Percentiles rank a stretch among this genome's conserved stretches.
Conservation (phyloP, 2,329 filamentous ascomycete genomes). For the Byssoonygena ceratinophila region DNA sequence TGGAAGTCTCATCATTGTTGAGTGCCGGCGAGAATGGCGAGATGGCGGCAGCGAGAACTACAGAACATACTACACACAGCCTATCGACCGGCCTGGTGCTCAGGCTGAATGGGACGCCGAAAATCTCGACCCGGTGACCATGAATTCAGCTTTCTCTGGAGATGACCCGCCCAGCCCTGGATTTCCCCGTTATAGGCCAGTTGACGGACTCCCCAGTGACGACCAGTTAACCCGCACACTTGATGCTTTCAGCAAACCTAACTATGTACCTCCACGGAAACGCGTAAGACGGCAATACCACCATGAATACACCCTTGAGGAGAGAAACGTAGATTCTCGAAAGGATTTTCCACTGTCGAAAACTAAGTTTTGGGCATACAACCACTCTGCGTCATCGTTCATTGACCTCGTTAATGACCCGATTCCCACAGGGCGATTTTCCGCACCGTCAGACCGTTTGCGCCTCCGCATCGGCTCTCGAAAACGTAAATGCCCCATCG, state of each 20-base stretch:
- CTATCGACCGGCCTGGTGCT: constrained; percentile 23
- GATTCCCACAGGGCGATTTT: constrained; percentile 18
- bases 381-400: constrained; percentile 33
- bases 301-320: constrained; percentile 27
- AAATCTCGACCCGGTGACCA: constrained; percentile 1
- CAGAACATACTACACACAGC: constrained; percentile 54
- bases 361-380: constrained; percentile 37
- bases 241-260: constrained; percentile 22
- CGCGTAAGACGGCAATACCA: constrained; percentile 33
- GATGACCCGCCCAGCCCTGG: constrained; percentile 9
- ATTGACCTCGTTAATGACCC: constrained; percentile 38
- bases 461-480: constrained; percentile 35
- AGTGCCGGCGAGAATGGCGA: constrained; percentile 59
- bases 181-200: constrained; percentile 16
- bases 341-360: constrained; percentile 37
- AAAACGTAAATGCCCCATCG: constrained; percentile 32
- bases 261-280: constrained; percentile 29
- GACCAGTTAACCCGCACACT: constrained; percentile 25
- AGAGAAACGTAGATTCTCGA: constrained; percentile 18
- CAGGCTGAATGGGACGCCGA: constrained; percentile 10
- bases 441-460: constrained; percentile 29
- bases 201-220: constrained; percentile 19
- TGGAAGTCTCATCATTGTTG: constrained; percentile 51
- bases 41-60: constrained; percentile 47
- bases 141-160: not conserved